Conservation (phyloP, 139 green algal species). For the Chlorella vulgaris region DNA sequence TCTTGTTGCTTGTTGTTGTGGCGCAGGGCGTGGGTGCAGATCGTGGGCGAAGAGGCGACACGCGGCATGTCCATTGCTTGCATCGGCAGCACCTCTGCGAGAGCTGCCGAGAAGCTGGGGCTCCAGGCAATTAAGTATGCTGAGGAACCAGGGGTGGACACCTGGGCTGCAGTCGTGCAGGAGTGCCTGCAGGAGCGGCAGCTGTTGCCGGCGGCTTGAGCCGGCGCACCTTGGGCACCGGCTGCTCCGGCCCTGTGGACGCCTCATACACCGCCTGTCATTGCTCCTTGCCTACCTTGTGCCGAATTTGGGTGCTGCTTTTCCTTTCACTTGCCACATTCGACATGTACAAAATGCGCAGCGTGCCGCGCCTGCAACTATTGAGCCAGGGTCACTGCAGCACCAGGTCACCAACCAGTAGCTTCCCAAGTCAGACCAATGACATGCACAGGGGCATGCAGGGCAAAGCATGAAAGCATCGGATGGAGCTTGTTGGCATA, state of each 20-base stretch:
- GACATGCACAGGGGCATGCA: too few species aligned
- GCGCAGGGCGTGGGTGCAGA: slow-evolving; percentile 74
- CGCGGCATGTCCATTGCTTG: slow-evolving; percentile 59
- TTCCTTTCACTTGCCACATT: too few species aligned
- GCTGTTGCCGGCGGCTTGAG: slow-evolving; percentile 7
- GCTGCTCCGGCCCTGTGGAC: not conserved
- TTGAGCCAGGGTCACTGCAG: too few species aligned
- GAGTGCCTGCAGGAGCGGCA: slow-evolving; percentile 20
- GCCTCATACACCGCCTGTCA: not conserved
- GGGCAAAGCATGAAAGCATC: too few species aligned
- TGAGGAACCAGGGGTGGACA: slow-evolving; percentile 9
- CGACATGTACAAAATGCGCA: too few species aligned
- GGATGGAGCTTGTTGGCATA: too few species aligned
- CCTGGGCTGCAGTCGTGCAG: slow-evolving; percentile 21
- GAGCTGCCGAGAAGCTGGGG: slow-evolving; percentile 60
- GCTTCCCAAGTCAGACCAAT: too few species aligned
- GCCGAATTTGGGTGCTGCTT: too few species aligned
- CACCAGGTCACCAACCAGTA: too few species aligned
- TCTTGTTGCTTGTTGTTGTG: not conserved
- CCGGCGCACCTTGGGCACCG: too few species aligned
- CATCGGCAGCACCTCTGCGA: slow-evolving; percentile 83
- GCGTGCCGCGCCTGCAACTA: too few species aligned
- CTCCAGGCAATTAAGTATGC: slow-evolving; percentile 48
- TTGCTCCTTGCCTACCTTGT: not conserved
- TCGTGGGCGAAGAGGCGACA: slow-evolving; percentile 57